A percentile compares a stretch with the other conserved stretches of the same genome.
These are phyloP conservation scores for Colletotrichum tanaceti DNA, from an alignment of 2,329 filamentous ascomycete species.

Conservation along the genomic window DNA sequence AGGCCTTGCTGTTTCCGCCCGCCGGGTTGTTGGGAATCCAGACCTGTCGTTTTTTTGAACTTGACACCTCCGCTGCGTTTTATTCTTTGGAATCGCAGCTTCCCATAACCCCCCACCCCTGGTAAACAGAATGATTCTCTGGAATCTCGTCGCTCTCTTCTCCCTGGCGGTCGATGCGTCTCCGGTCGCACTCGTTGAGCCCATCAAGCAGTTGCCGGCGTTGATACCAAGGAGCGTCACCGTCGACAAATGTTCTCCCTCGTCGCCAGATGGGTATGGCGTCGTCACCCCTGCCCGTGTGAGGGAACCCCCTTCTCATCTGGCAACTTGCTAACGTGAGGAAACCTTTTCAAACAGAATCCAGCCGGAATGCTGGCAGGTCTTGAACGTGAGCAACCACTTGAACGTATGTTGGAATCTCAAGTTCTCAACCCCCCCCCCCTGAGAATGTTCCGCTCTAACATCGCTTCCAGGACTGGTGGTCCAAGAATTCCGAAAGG, in stretches of 20 bases:
- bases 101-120: no score
- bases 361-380: slow-evolving; percentile 1
- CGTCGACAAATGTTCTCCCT: background rate
- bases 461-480: slow-evolving; percentile 18
- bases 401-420: background rate
- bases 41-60: background rate
- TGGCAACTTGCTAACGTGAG: background rate
- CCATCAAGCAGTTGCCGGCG: background rate
- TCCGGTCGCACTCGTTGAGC: background rate
- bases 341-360: slow-evolving; percentile 4
- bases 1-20: background rate
- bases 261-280: slow-evolving; percentile 1
- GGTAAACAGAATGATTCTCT: slow-evolving; percentile 17
- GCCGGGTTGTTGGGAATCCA: background rate
- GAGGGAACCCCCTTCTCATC: background rate
- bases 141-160: slow-evolving; percentile 8
- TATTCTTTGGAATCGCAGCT: background rate
- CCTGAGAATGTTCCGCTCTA: background rate
- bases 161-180: slow-evolving; percentile 2
- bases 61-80: background rate
- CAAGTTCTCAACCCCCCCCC: no score
- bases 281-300: no score
- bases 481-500: slow-evolving; percentile 20
- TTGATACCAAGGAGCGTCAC: background rate
- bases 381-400: background rate